Conservation (phyloP, 2,329 filamentous ascomycete species). For the Didymella lethalis region DNA sequence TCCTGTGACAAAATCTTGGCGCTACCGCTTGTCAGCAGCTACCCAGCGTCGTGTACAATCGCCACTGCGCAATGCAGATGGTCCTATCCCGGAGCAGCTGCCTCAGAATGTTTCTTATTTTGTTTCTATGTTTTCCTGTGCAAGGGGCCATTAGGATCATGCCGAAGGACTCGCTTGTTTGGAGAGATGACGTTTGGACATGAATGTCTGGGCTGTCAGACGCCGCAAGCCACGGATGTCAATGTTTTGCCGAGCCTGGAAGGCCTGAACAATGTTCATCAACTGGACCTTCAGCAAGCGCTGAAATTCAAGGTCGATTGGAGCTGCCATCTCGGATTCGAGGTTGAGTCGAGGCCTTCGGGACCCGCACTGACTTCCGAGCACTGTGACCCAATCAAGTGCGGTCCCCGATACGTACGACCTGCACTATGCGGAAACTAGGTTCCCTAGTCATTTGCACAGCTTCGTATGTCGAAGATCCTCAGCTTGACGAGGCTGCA, state of each 20-base stretch:
- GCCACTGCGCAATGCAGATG: neutral
- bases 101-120: slow-evolving; percentile 16
- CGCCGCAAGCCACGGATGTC: neutral
- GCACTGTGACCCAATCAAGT: slow-evolving; percentile 8
- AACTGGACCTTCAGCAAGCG: neutral
- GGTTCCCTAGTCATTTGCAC: slow-evolving; percentile 7
- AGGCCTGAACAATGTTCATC: neutral
- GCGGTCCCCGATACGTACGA: slow-evolving; percentile 3
- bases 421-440: slow-evolving; percentile 7
- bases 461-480: slow-evolving; percentile 4
- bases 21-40: neutral
- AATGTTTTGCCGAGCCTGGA: neutral
- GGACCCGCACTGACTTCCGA: slow-evolving; percentile 12
- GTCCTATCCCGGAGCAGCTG: slow-evolving; percentile 9
- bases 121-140: slow-evolving; percentile 13
- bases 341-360: slow-evolving; percentile 10
- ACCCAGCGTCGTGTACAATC: slow-evolving; percentile 1
- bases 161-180: slow-evolving; percentile 1
- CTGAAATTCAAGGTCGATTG: slow-evolving; percentile 2
- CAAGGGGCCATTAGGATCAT: neutral
- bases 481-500: slow-evolving; percentile 3
- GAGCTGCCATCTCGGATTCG: slow-evolving; percentile 3
- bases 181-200: neutral
- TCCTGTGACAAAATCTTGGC: slow-evolving; percentile 11
- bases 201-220: slow-evolving; percentile 2